Conservation (phyloP, 805 yeast species). For the Grigorovia jiainica region DNA sequence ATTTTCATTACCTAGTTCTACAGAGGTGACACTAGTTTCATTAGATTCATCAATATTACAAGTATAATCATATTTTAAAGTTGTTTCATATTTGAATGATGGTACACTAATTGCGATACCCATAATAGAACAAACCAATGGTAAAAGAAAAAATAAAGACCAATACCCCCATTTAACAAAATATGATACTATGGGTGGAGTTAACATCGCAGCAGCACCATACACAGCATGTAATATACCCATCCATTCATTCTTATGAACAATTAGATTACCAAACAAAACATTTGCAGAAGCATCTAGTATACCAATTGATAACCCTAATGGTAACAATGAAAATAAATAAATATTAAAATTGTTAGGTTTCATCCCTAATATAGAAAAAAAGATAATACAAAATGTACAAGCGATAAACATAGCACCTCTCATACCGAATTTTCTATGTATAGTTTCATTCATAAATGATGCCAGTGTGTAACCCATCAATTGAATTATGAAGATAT, state of each 20-base stretch:
- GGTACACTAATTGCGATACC: slow-evolving; percentile 25
- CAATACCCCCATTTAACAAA: slow-evolving; percentile 26
- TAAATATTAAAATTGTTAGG: slow-evolving; percentile 20
- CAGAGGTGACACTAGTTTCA: slow-evolving; percentile 6
- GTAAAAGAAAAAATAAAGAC: slow-evolving; percentile 23
- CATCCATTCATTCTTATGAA: slow-evolving; percentile 46
- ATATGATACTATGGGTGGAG: slow-evolving; percentile 54
- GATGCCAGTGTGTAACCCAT: slow-evolving; percentile 26
- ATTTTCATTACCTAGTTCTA: slow-evolving; percentile 6
- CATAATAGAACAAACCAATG: slow-evolving; percentile 32
- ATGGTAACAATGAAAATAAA: slow-evolving; percentile 20
- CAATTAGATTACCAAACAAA: slow-evolving; percentile 24
- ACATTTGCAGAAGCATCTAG: slow-evolving; percentile 28
- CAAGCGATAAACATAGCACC: slow-evolving; percentile 23
- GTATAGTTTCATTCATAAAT: slow-evolving; percentile 22
- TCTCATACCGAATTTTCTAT: slow-evolving; percentile 18
- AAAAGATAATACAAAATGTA: slow-evolving; percentile 13
- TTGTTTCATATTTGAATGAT: slow-evolving; percentile 40
- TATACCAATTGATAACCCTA: slow-evolving; percentile 29
- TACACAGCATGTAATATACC: slow-evolving; percentile 60
- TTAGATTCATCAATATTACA: slow-evolving; percentile 8
- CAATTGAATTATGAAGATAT: slow-evolving; percentile 24
- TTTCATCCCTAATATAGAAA: slow-evolving; percentile 13
- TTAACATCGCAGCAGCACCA: slow-evolving; percentile 62
- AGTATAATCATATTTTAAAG: slow-evolving; percentile 27